Base-by-base conservation (phyloP, 768 basidiomycete species). In the Suillus discolor region DNA sequence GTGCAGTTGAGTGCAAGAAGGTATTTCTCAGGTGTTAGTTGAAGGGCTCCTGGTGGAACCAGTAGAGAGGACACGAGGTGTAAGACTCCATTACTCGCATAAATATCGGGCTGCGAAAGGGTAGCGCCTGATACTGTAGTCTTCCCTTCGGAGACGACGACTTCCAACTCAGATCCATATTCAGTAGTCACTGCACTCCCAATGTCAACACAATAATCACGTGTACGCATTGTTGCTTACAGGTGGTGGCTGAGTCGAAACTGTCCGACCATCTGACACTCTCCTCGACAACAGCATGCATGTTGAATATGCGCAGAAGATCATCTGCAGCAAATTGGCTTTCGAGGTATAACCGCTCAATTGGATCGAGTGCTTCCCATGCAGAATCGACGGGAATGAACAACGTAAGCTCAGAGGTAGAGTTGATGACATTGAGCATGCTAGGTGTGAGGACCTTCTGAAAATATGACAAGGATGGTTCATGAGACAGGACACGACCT, bases 11-110 rank as follows among this genome's bases (percentile, higher is more conserved):
- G 84, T 4, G 93, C 89, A 12, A 99, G 86, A 20, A 99, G 90
- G 69, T 91, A 94, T 77, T 99, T 99, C 80, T 99, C 97, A 20
- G 96, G 92, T 5, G 96, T 99, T 53, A 96, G 79, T 66, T 87
- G 82, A 28, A 97, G 85, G 54, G 92, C 84, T 18, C 87, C 89
- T 3, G 85, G 83, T 8, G 94, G 92, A 13, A 96, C 76, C 16
- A 99, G 85, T 28, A 99, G 86, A 16, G 88, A 86, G 16, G 92
- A 92, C 31, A 99, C 85, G 51, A 94, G 86, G 76, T 99, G 97
- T 18, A 99, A 75, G 53, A 99, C 97, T 57, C 97, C 97, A 71
- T 99, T 99, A 38, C 92, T 90, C 6, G 93, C 96, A 71, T 96
- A 95, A 42, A 97, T 87, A 72, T 99, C 94, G 7, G 87, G 86